These are phyloP conservation scores for Curvularia verruculosa DNA, from an alignment of 2,329 filamentous ascomycete species.

Conservation along the genomic window DNA sequence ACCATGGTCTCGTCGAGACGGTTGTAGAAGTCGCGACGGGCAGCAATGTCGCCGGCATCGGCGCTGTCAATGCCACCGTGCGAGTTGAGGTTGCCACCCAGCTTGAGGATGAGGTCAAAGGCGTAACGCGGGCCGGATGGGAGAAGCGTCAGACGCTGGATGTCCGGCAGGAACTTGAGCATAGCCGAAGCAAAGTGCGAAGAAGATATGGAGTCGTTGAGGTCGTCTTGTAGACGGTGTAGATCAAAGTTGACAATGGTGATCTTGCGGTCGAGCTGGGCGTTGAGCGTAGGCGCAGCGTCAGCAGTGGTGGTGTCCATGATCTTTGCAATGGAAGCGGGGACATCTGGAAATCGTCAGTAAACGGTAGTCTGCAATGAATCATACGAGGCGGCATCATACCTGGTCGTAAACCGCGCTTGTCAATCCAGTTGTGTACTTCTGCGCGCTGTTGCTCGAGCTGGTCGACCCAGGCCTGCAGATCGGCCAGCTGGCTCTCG, in stretches of 20 bases:
- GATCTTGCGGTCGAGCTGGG: constrained; percentile 64
- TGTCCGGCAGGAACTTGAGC: constrained; percentile 62
- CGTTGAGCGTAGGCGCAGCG: constrained; percentile 59
- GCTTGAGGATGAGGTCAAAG: constrained; percentile 62
- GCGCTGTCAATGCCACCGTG: constrained; percentile 59
- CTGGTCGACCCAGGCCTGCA: constrained; percentile 58
- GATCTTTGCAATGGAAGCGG: constrained; percentile 58
- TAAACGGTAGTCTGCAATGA: not conserved
- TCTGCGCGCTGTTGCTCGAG: constrained; percentile 59
- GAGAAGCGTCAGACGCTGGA: constrained; percentile 57
- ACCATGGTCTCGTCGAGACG: constrained; percentile 59
- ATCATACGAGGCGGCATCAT: constrained; percentile 21
- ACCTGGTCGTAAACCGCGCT: constrained; percentile 60
- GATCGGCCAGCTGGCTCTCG: constrained; percentile 58
- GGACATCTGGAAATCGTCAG: constrained; percentile 54
- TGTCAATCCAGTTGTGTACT: constrained; percentile 62
- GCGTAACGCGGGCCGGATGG: constrained; percentile 57
- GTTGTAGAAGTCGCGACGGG: constrained; percentile 58
- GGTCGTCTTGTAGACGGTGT: constrained; percentile 61
- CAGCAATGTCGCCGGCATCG: constrained; percentile 55
- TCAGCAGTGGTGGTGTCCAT: constrained; percentile 59
- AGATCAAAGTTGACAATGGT: constrained; percentile 64
- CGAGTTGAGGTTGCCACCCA: constrained; percentile 62
- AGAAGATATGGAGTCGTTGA: constrained; percentile 60
- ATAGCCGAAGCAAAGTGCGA: constrained; percentile 61